Conservation (phyloP, 306 rosid species). For the Quercus cerris region DNA sequence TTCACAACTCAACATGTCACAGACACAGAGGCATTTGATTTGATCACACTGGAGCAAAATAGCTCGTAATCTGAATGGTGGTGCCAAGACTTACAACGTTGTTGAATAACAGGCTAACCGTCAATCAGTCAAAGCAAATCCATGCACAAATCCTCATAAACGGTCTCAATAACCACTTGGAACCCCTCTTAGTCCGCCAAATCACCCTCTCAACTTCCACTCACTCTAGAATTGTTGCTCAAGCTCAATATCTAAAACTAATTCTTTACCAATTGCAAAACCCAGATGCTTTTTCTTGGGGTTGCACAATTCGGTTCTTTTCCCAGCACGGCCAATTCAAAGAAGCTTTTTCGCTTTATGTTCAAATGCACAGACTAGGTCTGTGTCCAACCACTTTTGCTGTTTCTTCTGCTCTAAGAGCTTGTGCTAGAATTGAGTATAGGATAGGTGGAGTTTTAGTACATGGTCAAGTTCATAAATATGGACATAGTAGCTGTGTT, state of each 20-base stretch:
- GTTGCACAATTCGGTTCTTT: slow-evolving; percentile 64
- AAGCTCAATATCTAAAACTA: slow-evolving; percentile 34
- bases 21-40: not conserved
- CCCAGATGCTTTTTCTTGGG: slow-evolving; percentile 70
- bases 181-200: slow-evolving; percentile 47
- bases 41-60: not conserved
- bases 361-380: slow-evolving; percentile 57
- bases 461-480: slow-evolving; percentile 60
- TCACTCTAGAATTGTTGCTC: slow-evolving; percentile 34
- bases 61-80: slow-evolving; percentile 22
- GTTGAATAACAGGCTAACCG: slow-evolving; percentile 32
- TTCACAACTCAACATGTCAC: no score
- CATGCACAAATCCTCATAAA: slow-evolving; percentile 48
- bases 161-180: slow-evolving; percentile 30
- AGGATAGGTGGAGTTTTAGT: slow-evolving; percentile 39
- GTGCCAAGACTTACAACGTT: slow-evolving; percentile 30
- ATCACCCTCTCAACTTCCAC: slow-evolving; percentile 37
- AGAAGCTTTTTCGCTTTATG: slow-evolving; percentile 54
- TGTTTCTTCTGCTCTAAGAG: slow-evolving; percentile 62
- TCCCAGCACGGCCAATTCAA: slow-evolving; percentile 57
- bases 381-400: slow-evolving; percentile 55
- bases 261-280: slow-evolving; percentile 40
- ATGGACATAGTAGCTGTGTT: slow-evolving; percentile 55
- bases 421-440: slow-evolving; percentile 51
- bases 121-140: slow-evolving; percentile 56